Percentiles rank a stretch among this genome's conserved stretches.
phyloP scores from a whole-genome alignment of 192 early-diverging fungal species.

The Allomyces macrogynus region DNA sequence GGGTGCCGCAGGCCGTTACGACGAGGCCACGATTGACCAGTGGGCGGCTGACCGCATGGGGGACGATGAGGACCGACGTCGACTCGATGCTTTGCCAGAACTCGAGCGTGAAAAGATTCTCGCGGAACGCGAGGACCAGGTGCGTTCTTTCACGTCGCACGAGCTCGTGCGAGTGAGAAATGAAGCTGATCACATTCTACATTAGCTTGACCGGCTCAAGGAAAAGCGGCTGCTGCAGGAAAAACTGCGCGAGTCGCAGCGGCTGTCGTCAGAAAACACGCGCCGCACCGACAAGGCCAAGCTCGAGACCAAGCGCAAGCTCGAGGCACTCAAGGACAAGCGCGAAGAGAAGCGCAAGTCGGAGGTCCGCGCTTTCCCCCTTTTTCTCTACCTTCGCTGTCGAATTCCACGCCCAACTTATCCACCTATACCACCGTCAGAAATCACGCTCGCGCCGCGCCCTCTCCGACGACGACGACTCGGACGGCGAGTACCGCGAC shows the following conservation, averaged over 20 bases:
- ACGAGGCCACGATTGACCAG: constrained; percentile 15
- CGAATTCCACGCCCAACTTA: too few relatives aligned
- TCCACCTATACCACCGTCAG: not conserved
- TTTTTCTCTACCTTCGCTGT: too few relatives aligned
- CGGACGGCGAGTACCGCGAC: not conserved
- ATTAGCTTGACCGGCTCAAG: not conserved
- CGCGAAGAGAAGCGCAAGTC: too few relatives aligned
- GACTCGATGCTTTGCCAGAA: constrained; percentile 39
- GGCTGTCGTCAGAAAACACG: not conserved
- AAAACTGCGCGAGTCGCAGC: not conserved
- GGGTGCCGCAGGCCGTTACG: too few relatives aligned
- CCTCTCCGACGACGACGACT: not conserved
- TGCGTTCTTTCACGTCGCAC: not conserved
- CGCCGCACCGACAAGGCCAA: not conserved
- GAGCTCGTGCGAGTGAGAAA: not conserved
- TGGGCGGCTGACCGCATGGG: constrained; percentile 58
- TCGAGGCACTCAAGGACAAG: not conserved
- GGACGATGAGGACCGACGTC: constrained; percentile 37
- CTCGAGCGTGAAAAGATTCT: constrained; percentile 58
- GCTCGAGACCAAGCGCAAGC: not conserved
- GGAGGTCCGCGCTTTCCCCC: too few relatives aligned
- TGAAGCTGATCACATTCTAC: not conserved
- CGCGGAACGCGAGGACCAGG: constrained; percentile 47
- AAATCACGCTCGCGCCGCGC: not conserved
- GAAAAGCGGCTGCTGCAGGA: not conserved